phyloP scores from a whole-genome alignment of 805 yeast genomes.

The Alloascoidea hylecoeti region DNA sequence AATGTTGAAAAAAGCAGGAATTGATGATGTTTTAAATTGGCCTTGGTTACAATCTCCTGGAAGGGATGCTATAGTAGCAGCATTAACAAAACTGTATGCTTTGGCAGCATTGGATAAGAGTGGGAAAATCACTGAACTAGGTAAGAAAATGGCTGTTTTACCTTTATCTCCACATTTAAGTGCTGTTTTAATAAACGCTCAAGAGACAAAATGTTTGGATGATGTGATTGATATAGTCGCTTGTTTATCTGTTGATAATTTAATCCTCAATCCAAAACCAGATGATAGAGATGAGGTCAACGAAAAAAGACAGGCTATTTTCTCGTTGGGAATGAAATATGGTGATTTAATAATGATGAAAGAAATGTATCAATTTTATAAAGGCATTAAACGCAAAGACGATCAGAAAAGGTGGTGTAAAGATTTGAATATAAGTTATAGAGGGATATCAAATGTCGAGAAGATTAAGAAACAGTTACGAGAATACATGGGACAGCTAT shows the following conservation, averaged over 20 bases:
- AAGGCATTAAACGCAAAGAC: slow-evolving; percentile 24
- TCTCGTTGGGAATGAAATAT: slow-evolving; percentile 53
- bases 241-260: slow-evolving; percentile 85
- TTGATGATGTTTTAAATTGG: slow-evolving; percentile 76
- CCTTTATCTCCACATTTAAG: slow-evolving; percentile 91
- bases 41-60: slow-evolving; percentile 92
- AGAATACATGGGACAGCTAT: slow-evolving; percentile 36
- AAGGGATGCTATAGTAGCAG: slow-evolving; percentile 56
- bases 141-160: slow-evolving; percentile 75
- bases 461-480: slow-evolving; percentile 65
- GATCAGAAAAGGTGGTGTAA: slow-evolving; percentile 78
- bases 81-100: slow-evolving; percentile 64
- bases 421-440: slow-evolving; percentile 57
- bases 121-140: slow-evolving; percentile 68
- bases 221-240: slow-evolving; percentile 82
- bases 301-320: slow-evolving; percentile 52
- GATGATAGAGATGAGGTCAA: slow-evolving; percentile 78
- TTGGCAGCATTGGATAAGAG: slow-evolving; percentile 64
- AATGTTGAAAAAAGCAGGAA: slow-evolving; percentile 71
- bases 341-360: slow-evolving; percentile 82
- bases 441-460: slow-evolving; percentile 68
- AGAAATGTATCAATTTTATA: slow-evolving; percentile 53
- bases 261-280: slow-evolving; percentile 64
- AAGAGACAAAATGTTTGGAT: slow-evolving; percentile 34
- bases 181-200: slow-evolving; percentile 67